Percentiles rank a stretch among this genome's conserved stretches.
These are phyloP conservation scores for Vanrija pseudolonga DNA, from an alignment of 1,284 basidiomycete genomes.

Conservation along the genomic window DNA sequence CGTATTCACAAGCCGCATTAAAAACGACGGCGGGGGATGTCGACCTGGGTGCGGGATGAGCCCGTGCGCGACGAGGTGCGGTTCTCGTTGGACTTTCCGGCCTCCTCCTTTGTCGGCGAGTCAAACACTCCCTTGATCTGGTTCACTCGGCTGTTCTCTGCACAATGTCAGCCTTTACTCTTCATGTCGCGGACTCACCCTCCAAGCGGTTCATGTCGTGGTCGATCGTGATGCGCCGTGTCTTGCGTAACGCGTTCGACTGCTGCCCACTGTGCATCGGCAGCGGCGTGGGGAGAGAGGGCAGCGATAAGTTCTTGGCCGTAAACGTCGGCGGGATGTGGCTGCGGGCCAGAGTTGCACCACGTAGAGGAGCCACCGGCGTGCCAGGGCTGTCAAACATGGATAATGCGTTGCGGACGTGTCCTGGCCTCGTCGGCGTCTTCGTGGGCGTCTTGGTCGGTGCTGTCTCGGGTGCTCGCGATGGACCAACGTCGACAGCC, in stretches of 20 bases:
- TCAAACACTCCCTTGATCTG: constrained; percentile 11
- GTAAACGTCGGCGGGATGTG: constrained; percentile 33
- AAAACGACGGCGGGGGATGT: background rate
- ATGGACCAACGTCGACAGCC: no score
- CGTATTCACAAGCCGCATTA: background rate
- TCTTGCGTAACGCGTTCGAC: constrained; percentile 25
- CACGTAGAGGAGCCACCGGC: background rate
- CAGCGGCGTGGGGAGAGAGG: constrained; percentile 29
- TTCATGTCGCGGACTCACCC: constrained; percentile 24
- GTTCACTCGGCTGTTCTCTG: constrained; percentile 5
- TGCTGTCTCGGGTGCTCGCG: no score
- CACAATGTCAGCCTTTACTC: background rate
- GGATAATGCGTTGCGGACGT: background rate
- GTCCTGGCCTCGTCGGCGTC: background rate
- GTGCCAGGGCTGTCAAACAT: background rate
- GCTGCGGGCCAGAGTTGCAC: background rate
- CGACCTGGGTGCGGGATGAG: background rate
- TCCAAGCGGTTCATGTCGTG: constrained; percentile 43
- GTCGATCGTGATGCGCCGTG: constrained; percentile 45
- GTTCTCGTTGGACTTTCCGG: background rate
- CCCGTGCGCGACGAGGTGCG: background rate
- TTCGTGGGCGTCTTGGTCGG: background rate
- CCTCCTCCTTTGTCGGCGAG: constrained; percentile 1
- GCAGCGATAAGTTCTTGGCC: constrained; percentile 35
- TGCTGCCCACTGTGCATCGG: constrained; percentile 41